A percentile compares a stretch with the other conserved stretches of the same genome.
Conservation (phyloP, 257 asterid genomes). For the Thymus mandschuricus region DNA sequence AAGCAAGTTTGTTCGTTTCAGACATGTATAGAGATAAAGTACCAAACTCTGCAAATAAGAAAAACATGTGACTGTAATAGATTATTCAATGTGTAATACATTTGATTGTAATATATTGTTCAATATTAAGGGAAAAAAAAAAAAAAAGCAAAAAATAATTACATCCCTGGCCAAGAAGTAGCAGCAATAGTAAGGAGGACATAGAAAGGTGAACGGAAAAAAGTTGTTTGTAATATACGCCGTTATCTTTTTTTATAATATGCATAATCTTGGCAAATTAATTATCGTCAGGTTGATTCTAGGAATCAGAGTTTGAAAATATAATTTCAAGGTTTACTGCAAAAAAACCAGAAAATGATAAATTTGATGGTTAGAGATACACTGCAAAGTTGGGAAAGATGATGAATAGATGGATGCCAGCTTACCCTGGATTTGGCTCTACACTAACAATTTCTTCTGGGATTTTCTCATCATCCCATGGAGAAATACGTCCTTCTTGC, state of each 20-base stretch:
- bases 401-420: conserved; percentile 18
- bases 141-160: too few relatives aligned
- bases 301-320: conserved; percentile 7
- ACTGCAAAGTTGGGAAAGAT: conserved; percentile 8
- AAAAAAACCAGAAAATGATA: conserved; percentile 26
- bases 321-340: conserved; percentile 14
- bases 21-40: neutral
- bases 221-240: neutral
- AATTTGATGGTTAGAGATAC: conserved; percentile 27
- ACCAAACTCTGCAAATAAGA: neutral
- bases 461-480: conserved; percentile 85
- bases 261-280: neutral
- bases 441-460: conserved; percentile 81
- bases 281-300: conserved; percentile 17
- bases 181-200: neutral
- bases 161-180: too few relatives aligned
- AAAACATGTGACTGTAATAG: neutral
- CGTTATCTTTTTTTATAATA: neutral
- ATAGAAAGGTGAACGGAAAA: neutral
- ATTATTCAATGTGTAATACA: too few relatives aligned
- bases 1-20: neutral
- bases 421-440: conserved; percentile 89
- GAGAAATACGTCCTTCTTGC: conserved; percentile 55
- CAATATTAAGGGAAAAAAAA: neutral
- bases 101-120: too few relatives aligned